phyloP scores from a whole-genome alignment of 805 yeast species.

The Yarrowia sp. region DNA sequence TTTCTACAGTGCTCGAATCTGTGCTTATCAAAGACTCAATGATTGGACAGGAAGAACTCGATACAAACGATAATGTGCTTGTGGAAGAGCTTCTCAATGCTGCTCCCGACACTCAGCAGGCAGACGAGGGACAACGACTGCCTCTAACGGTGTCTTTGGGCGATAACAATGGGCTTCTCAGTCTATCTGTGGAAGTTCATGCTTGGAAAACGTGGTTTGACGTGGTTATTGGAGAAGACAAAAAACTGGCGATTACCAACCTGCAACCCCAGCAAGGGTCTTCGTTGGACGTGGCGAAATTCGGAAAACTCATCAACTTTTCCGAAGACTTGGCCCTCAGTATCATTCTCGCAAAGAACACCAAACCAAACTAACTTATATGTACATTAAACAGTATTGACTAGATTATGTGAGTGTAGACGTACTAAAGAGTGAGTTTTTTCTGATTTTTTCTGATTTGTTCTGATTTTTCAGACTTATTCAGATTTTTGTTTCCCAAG shows the following conservation, averaged over 20 bases:
- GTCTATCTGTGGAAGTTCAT: constrained; percentile 34
- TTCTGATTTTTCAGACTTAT: too few relatives aligned
- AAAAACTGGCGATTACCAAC: constrained; percentile 5
- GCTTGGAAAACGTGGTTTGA: constrained; percentile 29
- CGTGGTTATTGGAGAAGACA: constrained; percentile 1
- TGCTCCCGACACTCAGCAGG: neutral
- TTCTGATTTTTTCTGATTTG: too few relatives aligned
- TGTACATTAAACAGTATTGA: constrained; percentile 5
- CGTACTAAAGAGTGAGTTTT: too few relatives aligned
- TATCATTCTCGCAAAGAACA: neutral
- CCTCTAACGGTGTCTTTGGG: constrained; percentile 29
- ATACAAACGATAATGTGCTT: constrained; percentile 26
- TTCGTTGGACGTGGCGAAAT: neutral
- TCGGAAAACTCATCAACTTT: constrained; percentile 16
- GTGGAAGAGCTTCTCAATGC: constrained; percentile 38
- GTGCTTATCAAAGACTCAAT: constrained; percentile 39
- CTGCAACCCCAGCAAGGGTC: neutral
- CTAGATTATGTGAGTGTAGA: too few relatives aligned
- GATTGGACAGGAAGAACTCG: constrained; percentile 20
- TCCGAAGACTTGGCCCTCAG: constrained; percentile 24
- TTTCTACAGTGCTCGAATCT: constrained; percentile 40
- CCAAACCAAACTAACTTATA: constrained; percentile 4
- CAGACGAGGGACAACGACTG: constrained; percentile 3
- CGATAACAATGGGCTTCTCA: constrained; percentile 21
- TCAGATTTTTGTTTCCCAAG: too few relatives aligned